Evolutionary conservation across 495 filamentous ascomycete genomes (phyloP), one percentile per base, ranked within the genome.

Genomic region (Schizothecium vesticola): DNA sequence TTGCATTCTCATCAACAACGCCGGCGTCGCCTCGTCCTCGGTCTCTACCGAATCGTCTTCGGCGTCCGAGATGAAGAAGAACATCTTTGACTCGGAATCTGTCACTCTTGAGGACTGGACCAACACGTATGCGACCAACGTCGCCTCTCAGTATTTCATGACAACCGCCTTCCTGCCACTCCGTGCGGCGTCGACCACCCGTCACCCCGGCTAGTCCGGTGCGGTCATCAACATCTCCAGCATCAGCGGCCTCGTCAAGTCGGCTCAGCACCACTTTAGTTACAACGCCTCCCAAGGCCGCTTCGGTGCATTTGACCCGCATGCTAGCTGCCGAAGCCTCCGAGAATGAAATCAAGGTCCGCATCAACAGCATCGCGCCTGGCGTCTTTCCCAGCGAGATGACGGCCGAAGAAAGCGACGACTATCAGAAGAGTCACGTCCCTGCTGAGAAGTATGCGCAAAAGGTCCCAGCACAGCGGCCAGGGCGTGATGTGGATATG

Each of bases 1-100:
- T 94, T 86, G 91, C 71, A 84, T 93, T 67, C 85, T 94, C 1
- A 86, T 94, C 70, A 93, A 93, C 81, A 95, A 94, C 79, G 89
- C 88, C 21, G 92, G 92, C 61, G 84, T 88, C 23, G 90, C 87
- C 75, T 89, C 86, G 59, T 21, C 59, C 1, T 69, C 69, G 83
- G 87, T 89, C 29, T 87, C 86, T 0, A 68, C 76, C 83, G 90
- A 90, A 60, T 87, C 87, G 19, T 76, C 80, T 3, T 73, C 74
- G 3, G 80, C 86, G 0, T 67, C 77, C 9, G 82, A 87, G 68
- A 77, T 90, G 58, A 83, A 81, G 55, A 71, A 84, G 71, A 83
- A 84, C 31, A 80, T 91, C 7, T 80, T 77, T 28, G 74, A 78
- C 43, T 67, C 61, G 23, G 66, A 71, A 33, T 61, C 66, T 3